Base-by-base conservation (phyloP, 805 yeast species). In the Candida patagonica region DNA sequence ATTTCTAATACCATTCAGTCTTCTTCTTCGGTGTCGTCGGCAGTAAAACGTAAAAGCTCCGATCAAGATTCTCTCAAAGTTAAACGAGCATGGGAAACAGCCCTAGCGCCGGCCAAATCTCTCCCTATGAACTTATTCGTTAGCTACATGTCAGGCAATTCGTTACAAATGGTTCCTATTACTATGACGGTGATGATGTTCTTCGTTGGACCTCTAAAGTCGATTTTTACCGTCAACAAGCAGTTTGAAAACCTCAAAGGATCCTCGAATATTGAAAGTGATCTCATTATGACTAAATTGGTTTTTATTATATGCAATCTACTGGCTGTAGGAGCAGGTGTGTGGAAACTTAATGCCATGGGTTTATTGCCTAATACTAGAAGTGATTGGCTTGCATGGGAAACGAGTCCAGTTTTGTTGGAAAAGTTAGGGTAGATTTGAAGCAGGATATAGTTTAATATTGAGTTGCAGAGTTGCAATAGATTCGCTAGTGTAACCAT, bases 331-430 rank as follows among this genome's bases (percentile, higher is more conserved):
- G 73, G 67, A 3, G 74, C 86, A 26, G 97, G 96, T 2, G 53
- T 87, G 13, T 87, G 85, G 76, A 92, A 92, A 59, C 63, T 92
- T 43, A 77, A 82, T 50, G 66, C 70, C 17, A 84, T 89, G 96
- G 97, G 96, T 0, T 65, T 89, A 48, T 76, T 89, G 43, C 98
- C 98, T 17, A 84, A 81, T 51, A 80, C 77, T 26, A 71, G 71
- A 34, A 80, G 94, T 48, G 98, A 89, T 56, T 92, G 97, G 97
- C 63, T 89, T 13, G 77, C 86, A 5, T 88, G 94, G 88, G 94
- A 87, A 55, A 51, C 40, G 6, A 13, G 15, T 29, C n/a, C 40
- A 2, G 20, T 12, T 8, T 27, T 26, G n/a, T n/a, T 20, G 3
- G 40, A 37, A 20, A 17, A 6, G 8, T 34, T 29, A 29, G 13